Evolutionary conservation across 768 basidiomycete genomes (phyloP).

Genomic region (Hypholoma sublateritium): DNA sequence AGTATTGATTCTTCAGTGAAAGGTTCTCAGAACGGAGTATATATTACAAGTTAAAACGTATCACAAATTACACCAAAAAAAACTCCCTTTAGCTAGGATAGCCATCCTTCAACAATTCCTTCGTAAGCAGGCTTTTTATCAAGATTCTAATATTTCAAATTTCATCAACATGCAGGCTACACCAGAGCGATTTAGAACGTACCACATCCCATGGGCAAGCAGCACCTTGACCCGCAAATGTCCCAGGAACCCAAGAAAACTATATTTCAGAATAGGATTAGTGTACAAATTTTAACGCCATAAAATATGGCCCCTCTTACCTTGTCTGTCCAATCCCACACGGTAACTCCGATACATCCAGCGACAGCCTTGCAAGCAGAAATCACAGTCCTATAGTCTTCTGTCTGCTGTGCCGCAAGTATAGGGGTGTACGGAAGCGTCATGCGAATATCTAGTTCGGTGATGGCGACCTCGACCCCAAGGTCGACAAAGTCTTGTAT

Average conservation of each 20-base stretch:
- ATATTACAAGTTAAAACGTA: too few species aligned
- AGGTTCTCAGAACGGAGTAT: too few species aligned
- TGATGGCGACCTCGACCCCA: conserved; percentile 67
- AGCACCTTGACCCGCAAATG: conserved; percentile 37
- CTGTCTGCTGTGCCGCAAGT: conserved; percentile 51
- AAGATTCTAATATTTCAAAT: not conserved
- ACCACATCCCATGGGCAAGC: conserved; percentile 40
- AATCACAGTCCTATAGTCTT: conserved; percentile 58
- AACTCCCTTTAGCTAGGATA: not conserved
- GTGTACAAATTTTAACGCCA: not conserved
- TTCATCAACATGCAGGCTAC: not conserved
- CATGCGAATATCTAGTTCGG: conserved; percentile 68
- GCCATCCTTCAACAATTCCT: conserved; percentile 5
- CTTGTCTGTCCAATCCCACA: conserved; percentile 49
- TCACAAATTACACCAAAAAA: too few species aligned
- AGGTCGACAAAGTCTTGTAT: conserved; percentile 54
- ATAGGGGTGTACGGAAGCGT: conserved; percentile 48
- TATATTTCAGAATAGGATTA: conserved; percentile 3
- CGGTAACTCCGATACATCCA: conserved; percentile 43
- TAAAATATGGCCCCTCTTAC: conserved; percentile 3
- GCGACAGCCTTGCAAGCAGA: conserved; percentile 48
- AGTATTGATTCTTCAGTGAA: too few species aligned
- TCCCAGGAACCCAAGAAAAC: conserved; percentile 42
- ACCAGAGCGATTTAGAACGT: not conserved
- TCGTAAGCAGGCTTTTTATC: conserved; percentile 5